Percentiles rank a stretch among this genome's conserved stretches.
Conservation (phyloP, 2,329 filamentous ascomycete genomes). For the Annulohypoxylon truncatum region DNA sequence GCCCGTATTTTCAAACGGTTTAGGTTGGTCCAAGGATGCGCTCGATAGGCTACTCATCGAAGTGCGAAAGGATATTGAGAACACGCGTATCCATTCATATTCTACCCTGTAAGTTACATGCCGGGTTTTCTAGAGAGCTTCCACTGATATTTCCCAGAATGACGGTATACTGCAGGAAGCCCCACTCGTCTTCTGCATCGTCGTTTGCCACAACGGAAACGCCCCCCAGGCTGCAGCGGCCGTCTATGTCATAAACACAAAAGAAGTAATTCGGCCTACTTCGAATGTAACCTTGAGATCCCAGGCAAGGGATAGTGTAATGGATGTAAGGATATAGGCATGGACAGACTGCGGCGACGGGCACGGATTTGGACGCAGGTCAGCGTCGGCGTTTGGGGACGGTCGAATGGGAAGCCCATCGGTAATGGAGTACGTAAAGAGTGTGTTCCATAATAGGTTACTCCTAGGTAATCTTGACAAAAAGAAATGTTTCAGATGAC, state of each 20-base stretch:
- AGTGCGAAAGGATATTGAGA: constrained; percentile 44
- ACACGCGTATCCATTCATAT: constrained; percentile 47
- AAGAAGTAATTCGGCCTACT: neutral
- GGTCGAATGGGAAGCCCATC: neutral
- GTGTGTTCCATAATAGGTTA: neutral
- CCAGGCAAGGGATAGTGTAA: neutral
- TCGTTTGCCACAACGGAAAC: constrained; percentile 20
- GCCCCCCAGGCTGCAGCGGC: constrained; percentile 4
- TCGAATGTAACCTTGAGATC: constrained; percentile 1
- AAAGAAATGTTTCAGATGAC: neutral
- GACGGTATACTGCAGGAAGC: constrained; percentile 48
- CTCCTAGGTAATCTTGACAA: neutral
- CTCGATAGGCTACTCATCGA: constrained; percentile 41
- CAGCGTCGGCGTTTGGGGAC: constrained; percentile 17
- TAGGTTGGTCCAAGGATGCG: constrained; percentile 44
- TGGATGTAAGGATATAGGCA: neutral
- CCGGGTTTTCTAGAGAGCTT: neutral
- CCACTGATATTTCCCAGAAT: constrained; percentile 39
- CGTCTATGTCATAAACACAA: constrained; percentile 7
- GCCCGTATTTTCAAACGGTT: constrained; percentile 39
- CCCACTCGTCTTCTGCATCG: constrained; percentile 37
- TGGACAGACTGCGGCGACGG: constrained; percentile 6
- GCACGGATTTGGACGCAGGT: neutral
- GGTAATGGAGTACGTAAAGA: constrained; percentile 10
- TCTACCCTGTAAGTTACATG: constrained; percentile 46